These are phyloP conservation scores for Berkeleyomyces basicola DNA, from an alignment of 2,329 filamentous ascomycete species.

Conservation along the genomic window DNA sequence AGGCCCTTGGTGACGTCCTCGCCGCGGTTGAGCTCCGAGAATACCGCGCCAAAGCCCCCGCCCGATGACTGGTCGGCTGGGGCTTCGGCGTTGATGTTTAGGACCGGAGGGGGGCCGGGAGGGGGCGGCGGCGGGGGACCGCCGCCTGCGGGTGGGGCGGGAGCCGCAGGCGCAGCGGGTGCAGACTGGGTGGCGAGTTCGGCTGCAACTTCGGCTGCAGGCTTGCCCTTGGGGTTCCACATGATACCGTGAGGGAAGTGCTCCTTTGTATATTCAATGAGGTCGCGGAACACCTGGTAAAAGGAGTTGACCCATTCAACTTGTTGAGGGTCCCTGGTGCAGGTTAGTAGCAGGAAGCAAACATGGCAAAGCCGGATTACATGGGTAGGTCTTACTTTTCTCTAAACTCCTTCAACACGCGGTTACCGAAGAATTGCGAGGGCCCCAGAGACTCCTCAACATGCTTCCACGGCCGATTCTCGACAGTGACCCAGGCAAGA, in stretches of 20 bases:
- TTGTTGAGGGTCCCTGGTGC: conserved; percentile 55
- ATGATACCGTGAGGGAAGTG: conserved; percentile 63
- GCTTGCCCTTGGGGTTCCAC: conserved; percentile 69
- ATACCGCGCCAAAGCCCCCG: conserved; percentile 68
- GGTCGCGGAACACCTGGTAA: conserved; percentile 73
- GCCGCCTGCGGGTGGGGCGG: not conserved
- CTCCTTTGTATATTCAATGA: conserved; percentile 70
- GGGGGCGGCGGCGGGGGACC: conserved; percentile 52
- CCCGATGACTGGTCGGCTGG: conserved; percentile 23
- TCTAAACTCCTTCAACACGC: conserved; percentile 81
- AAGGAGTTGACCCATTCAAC: conserved; percentile 86
- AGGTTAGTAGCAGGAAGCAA: not conserved
- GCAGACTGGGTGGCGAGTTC: conserved; percentile 34
- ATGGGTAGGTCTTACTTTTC: conserved; percentile 33
- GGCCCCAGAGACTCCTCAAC: conserved; percentile 69
- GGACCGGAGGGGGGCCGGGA: conserved; percentile 50
- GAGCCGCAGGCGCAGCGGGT: conserved; percentile 31
- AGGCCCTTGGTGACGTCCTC: conserved; percentile 74
- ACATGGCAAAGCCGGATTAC: not conserved
- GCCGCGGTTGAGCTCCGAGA: conserved; percentile 80
- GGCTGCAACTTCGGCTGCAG: conserved; percentile 49
- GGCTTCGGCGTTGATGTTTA: conserved; percentile 37
- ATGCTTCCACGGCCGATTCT: conserved; percentile 68
- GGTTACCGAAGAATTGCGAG: conserved; percentile 88
- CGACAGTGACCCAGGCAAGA: conserved; percentile 78